Evolutionary conservation across 2,329 filamentous ascomycete genomes (phyloP).

Genomic region (Talaromyces sp.): DNA sequence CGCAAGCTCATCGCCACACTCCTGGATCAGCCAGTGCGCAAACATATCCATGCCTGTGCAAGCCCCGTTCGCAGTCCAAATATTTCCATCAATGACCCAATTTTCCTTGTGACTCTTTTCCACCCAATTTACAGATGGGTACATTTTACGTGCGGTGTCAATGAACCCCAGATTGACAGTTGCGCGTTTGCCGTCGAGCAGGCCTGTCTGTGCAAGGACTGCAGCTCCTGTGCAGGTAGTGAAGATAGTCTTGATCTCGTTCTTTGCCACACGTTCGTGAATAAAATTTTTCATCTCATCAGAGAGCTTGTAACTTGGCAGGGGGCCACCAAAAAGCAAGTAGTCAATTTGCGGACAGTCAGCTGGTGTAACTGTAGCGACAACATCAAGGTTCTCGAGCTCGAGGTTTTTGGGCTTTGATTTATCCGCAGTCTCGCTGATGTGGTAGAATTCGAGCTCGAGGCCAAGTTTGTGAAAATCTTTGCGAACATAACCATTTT

Average conservation of each 20-base stretch:
- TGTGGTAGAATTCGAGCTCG: slow-evolving; percentile 17
- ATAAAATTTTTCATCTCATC: slow-evolving; percentile 12
- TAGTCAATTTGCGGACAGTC: slow-evolving; percentile 16
- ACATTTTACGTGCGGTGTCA: not conserved
- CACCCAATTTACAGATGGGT: slow-evolving; percentile 15
- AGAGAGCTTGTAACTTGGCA: slow-evolving; percentile 9
- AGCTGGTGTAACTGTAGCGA: slow-evolving; percentile 6
- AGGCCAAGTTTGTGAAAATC: not conserved
- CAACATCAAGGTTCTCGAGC: slow-evolving; percentile 9
- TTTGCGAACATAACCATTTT: not conserved
- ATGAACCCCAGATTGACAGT: not conserved
- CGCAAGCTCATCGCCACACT: slow-evolving; percentile 3
- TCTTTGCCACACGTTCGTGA: slow-evolving; percentile 1
- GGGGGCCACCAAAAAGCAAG: slow-evolving; percentile 9
- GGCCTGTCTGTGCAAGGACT: slow-evolving; percentile 16
- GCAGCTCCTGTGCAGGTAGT: slow-evolving; percentile 15
- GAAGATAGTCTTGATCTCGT: slow-evolving; percentile 17
- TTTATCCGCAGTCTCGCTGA: not conserved
- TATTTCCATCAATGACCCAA: slow-evolving; percentile 14
- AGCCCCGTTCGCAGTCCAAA: slow-evolving; percentile 15
- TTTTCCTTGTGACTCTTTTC: not conserved
- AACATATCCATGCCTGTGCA: slow-evolving; percentile 18
- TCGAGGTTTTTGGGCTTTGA: not conserved
- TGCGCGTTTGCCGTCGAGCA: slow-evolving; percentile 13
- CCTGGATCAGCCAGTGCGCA: slow-evolving; percentile 16